Evolutionary conservation across 805 yeast genomes (phyloP), one percentile per base, ranked within the genome.

Genomic region (Jamesozyma rosinii): DNA sequence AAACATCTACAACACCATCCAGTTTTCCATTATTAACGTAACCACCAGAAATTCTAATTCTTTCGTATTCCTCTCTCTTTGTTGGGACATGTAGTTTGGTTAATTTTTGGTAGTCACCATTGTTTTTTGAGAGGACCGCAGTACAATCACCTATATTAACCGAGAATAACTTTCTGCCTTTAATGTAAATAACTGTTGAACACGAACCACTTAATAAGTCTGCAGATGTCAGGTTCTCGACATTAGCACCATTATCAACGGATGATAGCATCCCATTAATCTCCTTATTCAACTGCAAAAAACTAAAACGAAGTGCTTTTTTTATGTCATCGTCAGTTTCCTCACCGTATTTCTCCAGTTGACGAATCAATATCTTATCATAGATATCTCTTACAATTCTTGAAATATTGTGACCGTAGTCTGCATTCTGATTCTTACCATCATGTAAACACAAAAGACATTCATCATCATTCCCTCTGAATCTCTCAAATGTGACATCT

Each of bases 91-190:
- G 97, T 44, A 80, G 77, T 19, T 74, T 77, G 1, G 95, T 83
- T 35, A 92, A 66, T 3, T 77, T 67, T n/a, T 71, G 67, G 58
- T 76, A 82, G 39, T 86, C 90, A 26, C 97, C 96, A 61, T 84
- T 87, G 34, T 77, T 75, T 46, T 82, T 75, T 6, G 95, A 79
- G 40, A 90, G 60, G 40, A 92, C 69, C 1, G 87, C 89, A 72
- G 81, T 82, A 2, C 86, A 79, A 55, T 92, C 97, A 54, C 99
- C 99, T 43, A 86, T 76, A 49, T 89, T 89, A 2, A 96, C 96
- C 20, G 88, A 73, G 60, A 81, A 87, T 19, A 88, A 59, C 43
- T 69, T 72, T 41, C 75, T 75, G 17, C 81, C 94, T 47, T 77
- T 77, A 52, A 90, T 72, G 59, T 86, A 92, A 13, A 87, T 70